Conservation (phyloP, 768 basidiomycete genomes). For the Kwoniella pini region DNA sequence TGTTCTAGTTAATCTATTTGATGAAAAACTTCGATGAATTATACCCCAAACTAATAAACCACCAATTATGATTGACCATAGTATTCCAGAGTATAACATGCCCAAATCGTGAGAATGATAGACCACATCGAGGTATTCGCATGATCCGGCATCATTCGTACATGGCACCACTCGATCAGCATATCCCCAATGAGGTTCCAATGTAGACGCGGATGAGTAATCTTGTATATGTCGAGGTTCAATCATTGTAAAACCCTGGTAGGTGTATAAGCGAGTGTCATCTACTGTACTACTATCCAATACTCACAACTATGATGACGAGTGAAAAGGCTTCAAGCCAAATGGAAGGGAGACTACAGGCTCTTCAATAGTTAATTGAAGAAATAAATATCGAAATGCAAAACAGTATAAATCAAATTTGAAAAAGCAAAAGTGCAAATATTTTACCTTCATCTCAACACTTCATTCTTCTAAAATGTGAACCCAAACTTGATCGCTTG, state of each 20-base stretch:
- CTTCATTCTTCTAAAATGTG: too few species aligned
- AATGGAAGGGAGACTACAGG: not conserved
- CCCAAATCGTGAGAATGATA: conserved; percentile 36
- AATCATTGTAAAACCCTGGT: not conserved
- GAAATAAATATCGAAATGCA: not conserved
- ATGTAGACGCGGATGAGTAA: conserved; percentile 7
- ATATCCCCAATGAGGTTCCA: conserved; percentile 39
- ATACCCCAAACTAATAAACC: conserved; percentile 25
- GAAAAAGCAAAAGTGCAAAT: too few species aligned
- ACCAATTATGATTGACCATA: conserved; percentile 32
- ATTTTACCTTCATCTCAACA: too few species aligned
- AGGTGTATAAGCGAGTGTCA: too few species aligned
- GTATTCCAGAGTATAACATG: conserved; percentile 32
- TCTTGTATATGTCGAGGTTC: conserved; percentile 33
- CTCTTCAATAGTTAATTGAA: not conserved
- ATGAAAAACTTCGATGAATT: conserved; percentile 11
- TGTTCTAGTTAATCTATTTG: not conserved
- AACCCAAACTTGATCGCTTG: too few species aligned
- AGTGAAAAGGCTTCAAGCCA: conserved; percentile 4
- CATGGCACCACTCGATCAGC: conserved; percentile 32
- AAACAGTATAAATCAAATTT: too few species aligned
- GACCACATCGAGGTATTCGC: conserved; percentile 39
- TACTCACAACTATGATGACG: too few species aligned
- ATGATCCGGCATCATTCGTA: conserved; percentile 35
- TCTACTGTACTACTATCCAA: too few species aligned